A percentile compares a stretch with the other conserved stretches of the same genome.
Evolutionary conservation across 2,329 filamentous ascomycete species (phyloP).

Genomic region (Biscogniauxia sp.): DNA sequence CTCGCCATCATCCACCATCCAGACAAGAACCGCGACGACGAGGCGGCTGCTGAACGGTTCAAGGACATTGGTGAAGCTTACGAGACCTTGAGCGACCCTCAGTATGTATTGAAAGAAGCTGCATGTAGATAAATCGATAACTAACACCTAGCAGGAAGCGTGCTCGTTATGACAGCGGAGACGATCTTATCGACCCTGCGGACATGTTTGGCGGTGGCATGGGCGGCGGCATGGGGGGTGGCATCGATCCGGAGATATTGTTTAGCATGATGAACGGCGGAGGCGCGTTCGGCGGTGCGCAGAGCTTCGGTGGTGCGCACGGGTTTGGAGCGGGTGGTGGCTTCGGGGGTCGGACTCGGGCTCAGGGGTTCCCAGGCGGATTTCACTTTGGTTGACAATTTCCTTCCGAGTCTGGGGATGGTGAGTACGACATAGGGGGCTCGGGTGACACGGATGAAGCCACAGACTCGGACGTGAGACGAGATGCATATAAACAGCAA

Average conservation of each 20-base stretch:
- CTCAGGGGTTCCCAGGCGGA: slow-evolving; percentile 46
- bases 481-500: slow-evolving; percentile 10
- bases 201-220: slow-evolving; percentile 75
- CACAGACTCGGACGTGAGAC: slow-evolving; percentile 12
- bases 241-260: slow-evolving; percentile 74
- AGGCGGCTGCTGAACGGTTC: slow-evolving; percentile 83
- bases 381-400: slow-evolving; percentile 57
- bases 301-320: slow-evolving; percentile 36
- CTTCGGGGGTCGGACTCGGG: slow-evolving; percentile 43
- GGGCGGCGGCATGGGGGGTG: slow-evolving; percentile 50
- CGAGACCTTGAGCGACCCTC: slow-evolving; percentile 88
- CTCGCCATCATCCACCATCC: slow-evolving; percentile 92
- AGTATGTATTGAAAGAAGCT: slow-evolving; percentile 57
- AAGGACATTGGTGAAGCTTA: slow-evolving; percentile 98
- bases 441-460: slow-evolving; percentile 32
- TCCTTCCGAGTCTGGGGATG: slow-evolving; percentile 25
- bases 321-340: slow-evolving; percentile 45
- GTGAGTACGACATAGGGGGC: slow-evolving; percentile 30
- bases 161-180: slow-evolving; percentile 85
- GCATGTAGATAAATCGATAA: slow-evolving; percentile 9
- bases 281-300: slow-evolving; percentile 47
- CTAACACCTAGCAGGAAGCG: slow-evolving; percentile 66
- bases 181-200: slow-evolving; percentile 82
- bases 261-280: slow-evolving; percentile 80
- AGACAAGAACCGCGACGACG: slow-evolving; percentile 92